Evolutionary conservation across 2,329 filamentous ascomycete species (phyloP), one percentile per base, ranked within the genome.

Genomic region (Xylariaceae sp.): DNA sequence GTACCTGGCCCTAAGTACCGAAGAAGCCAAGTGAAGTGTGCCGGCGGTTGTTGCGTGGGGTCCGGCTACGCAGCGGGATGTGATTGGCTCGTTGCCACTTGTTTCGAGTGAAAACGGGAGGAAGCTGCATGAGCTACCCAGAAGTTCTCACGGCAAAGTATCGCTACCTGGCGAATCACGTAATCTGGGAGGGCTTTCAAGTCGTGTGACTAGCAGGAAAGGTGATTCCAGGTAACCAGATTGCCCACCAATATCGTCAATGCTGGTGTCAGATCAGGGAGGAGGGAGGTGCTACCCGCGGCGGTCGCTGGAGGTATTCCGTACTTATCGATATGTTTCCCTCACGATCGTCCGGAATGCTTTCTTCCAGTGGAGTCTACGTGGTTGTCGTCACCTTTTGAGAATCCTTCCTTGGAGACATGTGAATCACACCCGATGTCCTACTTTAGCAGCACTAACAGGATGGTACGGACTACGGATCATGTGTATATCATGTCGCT

Each of bases 41-140:
- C 64, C 53, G 66, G 68, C 68, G 68, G 68, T 58, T 68, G 65
- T 65, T 67, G 63, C 66, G 65, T 59, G 59, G 65, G 61, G 60
- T 30, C 63, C 53, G 64, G 68, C 69, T 70, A 71, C 70, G 69
- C 69, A 69, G 65, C 67, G 56, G 60, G 55, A 58, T 66, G 50
- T 69, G 68, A 72, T 72, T 72, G 64, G 70, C 65, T 59, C 6
- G 49, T 18, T 39, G 37, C 3, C 13, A 9, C 18, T 1, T n/a
- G 11, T 35, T 13, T 6, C 10, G 11, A 55, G 44, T 45, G 55
- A 60, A 58, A 44, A 47, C 17, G 39, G 41, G 55, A 23, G 49
- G 49, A 7, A 41, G n/a, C 23, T 56, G 34, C 50, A 60, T 51
- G 18, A 54, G 51, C 30, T 60, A 48, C 45, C 23, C 23, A 30